These are phyloP conservation scores for Citrus maxima DNA, from an alignment of 345 rosid species.

Conservation along the genomic window DNA sequence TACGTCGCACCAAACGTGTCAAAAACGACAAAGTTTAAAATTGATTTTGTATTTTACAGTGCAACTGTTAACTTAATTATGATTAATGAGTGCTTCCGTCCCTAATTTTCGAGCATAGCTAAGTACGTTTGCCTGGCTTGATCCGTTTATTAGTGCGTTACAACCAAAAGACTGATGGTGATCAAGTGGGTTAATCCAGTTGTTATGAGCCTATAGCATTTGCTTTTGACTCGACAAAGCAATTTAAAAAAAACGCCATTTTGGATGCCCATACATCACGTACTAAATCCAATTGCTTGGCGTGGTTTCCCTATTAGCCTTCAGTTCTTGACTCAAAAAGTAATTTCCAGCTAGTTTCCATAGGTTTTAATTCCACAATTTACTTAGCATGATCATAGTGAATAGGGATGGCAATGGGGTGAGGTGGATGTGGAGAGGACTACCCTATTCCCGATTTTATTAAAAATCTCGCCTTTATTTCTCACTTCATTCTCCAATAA, in stretches of 20 bases:
- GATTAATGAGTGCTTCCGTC: slow-evolving; percentile 19
- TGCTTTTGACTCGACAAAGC: not conserved
- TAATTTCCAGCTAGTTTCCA: not conserved
- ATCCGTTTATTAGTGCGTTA: not conserved
- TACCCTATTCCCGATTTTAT: too few species aligned
- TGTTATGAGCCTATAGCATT: slow-evolving; percentile 11
- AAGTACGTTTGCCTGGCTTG: too few species aligned
- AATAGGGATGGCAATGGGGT: too few species aligned
- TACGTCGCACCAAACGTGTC: not conserved
- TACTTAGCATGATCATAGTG: not conserved
- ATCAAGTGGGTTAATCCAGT: slow-evolving; percentile 9
- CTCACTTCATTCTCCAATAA: fast-evolving
- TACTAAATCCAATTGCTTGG: not conserved
- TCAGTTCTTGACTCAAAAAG: not conserved
- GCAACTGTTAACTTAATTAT: not conserved
- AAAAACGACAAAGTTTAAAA: not conserved
- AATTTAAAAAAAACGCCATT: too few species aligned
- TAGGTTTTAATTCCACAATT: not conserved
- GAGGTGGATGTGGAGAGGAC: fast-evolving
- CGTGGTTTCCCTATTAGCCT: slow-evolving; percentile 12
- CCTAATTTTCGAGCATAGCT: slow-evolving; percentile 12
- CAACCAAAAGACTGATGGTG: slow-evolving; percentile 15
- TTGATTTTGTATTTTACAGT: not conserved
- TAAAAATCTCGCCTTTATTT: fast-evolving
- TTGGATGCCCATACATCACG: not conserved